Evolutionary conservation across 306 rosid genomes (phyloP), one percentile per base, ranked within the genome.

Genomic region (Lathyrus oleraceus): DNA sequence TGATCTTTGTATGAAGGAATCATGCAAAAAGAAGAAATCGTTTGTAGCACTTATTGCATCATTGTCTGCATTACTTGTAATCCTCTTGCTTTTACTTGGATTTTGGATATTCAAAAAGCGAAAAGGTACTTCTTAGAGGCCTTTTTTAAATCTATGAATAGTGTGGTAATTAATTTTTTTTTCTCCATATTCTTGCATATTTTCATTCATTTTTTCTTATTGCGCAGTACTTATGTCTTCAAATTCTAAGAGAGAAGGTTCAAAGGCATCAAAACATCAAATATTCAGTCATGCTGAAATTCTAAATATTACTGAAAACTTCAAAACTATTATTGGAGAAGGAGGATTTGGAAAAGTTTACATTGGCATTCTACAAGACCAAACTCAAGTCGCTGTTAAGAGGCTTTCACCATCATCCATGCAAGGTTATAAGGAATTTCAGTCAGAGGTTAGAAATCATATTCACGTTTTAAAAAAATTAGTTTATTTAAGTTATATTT

Each of bases 311-410:
- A 79, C 88, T 2, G 68, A 77, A 15, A 57, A 87, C 61, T 75
- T 74, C 43, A 61, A 61, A n/a, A 81, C 72, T 5, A 30, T 61
- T 21, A 49, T 80, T 75, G 90, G 90, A 39, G 61, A 40, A 65
- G 85, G 90, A 35, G 89, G 87, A 44, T 82, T 85, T 59, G 89
- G 87, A 52, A 77, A 63, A 45, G 87, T 85, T 10, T 79, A 81
- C 39, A 23, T 16, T 0, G 89, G 87, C 2, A 11, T 3, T 23
- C 65, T 85, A 2, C 28, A 58, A 9, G 72, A 79, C 64, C 49
- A 43, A 3, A 52, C 42, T 4, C 63, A 76, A 76, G 85, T 86
- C 11, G 87, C 84, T 7, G 79, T 74, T 9, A 84, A 84, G 75
- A n/a, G 77, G 15, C 79, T 81, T n/a, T 81, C 85, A 13, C 5